These are phyloP conservation scores for Vaccinium myrtillus DNA, from an alignment of 148 eudicot species.

Conservation along the genomic window DNA sequence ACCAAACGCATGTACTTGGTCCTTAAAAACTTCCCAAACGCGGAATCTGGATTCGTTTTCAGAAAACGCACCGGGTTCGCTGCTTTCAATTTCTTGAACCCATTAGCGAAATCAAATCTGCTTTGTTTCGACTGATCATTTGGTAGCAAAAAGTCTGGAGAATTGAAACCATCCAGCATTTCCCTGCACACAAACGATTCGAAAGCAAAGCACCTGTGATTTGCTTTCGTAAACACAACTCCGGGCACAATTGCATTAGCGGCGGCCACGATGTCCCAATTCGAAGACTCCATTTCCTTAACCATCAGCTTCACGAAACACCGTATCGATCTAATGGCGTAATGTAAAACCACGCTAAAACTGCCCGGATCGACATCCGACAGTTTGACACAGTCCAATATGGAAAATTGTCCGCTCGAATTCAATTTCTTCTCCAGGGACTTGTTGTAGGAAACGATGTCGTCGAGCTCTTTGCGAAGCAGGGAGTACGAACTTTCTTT, in stretches of 20 bases:
- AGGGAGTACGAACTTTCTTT: constrained; percentile 32
- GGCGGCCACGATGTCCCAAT: constrained; percentile 73
- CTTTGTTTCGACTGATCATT: constrained; percentile 13
- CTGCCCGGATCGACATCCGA: constrained; percentile 41
- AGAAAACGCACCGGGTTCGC: constrained; percentile 34
- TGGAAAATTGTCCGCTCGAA: constrained; percentile 51
- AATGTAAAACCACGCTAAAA: constrained; percentile 54
- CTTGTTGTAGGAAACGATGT: constrained; percentile 28
- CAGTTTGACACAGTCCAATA: constrained; percentile 37
- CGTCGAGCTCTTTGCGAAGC: constrained; percentile 32
- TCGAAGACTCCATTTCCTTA: constrained; percentile 62
- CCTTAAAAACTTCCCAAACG: constrained; percentile 54
- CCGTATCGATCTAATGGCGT: constrained; percentile 48
- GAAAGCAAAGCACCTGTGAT: constrained; percentile 52
- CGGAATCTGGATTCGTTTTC: constrained; percentile 39
- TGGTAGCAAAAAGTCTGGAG: constrained; percentile 30
- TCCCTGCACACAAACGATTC: constrained; percentile 67
- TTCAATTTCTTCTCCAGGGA: constrained; percentile 50
- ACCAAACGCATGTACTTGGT: constrained; percentile 62
- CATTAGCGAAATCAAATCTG: constrained; percentile 29
- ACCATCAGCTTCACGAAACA: constrained; percentile 66
- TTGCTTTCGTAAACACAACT: constrained; percentile 32
- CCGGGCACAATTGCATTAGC: constrained; percentile 50
- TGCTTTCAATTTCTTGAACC: constrained; percentile 46
- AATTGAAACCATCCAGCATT: constrained; percentile 69